Conservation (phyloP, 1,284 basidiomycete genomes). For the Ceratobasidium sp. region DNA sequence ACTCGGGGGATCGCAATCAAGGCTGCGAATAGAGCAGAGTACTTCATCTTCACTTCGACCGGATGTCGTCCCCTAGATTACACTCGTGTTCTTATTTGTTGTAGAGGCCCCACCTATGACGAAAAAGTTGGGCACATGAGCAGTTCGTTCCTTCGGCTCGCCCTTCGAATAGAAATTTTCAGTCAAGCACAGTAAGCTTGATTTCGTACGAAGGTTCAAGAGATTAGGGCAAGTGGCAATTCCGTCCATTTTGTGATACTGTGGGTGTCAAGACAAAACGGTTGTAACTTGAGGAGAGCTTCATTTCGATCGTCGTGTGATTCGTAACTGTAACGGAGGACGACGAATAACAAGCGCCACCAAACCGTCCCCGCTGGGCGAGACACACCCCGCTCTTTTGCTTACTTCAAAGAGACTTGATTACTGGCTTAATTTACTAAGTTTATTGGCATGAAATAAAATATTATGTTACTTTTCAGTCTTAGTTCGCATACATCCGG, state of each 20-base stretch:
- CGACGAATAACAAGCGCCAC: no score
- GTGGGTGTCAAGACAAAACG: background rate
- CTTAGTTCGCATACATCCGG: no score
- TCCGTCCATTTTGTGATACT: background rate
- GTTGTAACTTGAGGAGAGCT: background rate
- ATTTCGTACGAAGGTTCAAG: background rate
- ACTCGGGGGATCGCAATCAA: background rate
- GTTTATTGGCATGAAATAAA: no score
- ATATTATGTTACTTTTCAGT: no score
- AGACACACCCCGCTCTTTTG: no score
- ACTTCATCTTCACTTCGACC: background rate
- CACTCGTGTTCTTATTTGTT: background rate
- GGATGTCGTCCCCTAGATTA: background rate
- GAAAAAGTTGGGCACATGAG: constrained; percentile 5
- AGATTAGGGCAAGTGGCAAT: background rate
- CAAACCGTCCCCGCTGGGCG: no score
- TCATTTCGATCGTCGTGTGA: no score
- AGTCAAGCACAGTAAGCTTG: no score
- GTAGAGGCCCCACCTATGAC: background rate
- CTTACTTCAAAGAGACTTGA: no score
- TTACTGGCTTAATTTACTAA: no score
- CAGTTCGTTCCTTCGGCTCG: background rate
- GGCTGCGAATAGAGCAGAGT: background rate
- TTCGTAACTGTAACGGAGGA: no score
- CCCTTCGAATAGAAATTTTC: background rate